These are phyloP conservation scores for Biancaea sappan DNA, from an alignment of 306 rosid species.

Conservation along the genomic window DNA sequence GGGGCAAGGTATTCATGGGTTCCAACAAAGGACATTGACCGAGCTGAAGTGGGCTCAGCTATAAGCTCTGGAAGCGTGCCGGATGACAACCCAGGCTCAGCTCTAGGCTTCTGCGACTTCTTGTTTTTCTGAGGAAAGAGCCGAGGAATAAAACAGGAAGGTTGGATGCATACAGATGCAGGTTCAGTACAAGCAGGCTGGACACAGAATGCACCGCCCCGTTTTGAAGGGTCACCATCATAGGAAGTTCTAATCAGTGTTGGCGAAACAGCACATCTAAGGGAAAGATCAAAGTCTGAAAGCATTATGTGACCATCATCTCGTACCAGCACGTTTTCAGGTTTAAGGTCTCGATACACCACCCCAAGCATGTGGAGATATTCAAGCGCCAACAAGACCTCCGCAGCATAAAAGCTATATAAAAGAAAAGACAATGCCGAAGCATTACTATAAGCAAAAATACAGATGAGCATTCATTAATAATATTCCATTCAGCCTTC, in stretches of 20 bases:
- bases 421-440: slow-evolving; percentile 20
- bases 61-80: slow-evolving; percentile 91
- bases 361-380: slow-evolving; percentile 99
- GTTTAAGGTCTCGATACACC: slow-evolving; percentile 96
- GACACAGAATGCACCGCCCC: slow-evolving; percentile 87
- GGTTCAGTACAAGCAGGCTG: slow-evolving; percentile 98
- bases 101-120: slow-evolving; percentile 62
- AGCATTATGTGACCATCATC: slow-evolving; percentile 99
- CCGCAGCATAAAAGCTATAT: slow-evolving; percentile 96
- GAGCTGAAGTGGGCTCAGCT: slow-evolving; percentile 95
- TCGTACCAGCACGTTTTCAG: slow-evolving; percentile 96
- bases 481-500: slow-evolving; percentile 2
- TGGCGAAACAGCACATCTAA: slow-evolving; percentile 87
- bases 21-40: slow-evolving; percentile 98
- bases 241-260: slow-evolving; percentile 72
- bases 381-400: slow-evolving; percentile 93
- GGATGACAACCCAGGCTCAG: slow-evolving; percentile 63
- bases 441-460: background rate
- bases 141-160: slow-evolving; percentile 88
- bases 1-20: slow-evolving; percentile 99
- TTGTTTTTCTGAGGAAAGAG: slow-evolving; percentile 87
- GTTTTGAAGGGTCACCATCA: slow-evolving; percentile 83
- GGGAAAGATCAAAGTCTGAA: slow-evolving; percentile 95
- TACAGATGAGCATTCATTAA: background rate
- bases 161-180: slow-evolving; percentile 88